Base-by-base conservation (phyloP, 1,284 basidiomycete species). In the Cutaneotrichosporon spelunceum region DNA sequence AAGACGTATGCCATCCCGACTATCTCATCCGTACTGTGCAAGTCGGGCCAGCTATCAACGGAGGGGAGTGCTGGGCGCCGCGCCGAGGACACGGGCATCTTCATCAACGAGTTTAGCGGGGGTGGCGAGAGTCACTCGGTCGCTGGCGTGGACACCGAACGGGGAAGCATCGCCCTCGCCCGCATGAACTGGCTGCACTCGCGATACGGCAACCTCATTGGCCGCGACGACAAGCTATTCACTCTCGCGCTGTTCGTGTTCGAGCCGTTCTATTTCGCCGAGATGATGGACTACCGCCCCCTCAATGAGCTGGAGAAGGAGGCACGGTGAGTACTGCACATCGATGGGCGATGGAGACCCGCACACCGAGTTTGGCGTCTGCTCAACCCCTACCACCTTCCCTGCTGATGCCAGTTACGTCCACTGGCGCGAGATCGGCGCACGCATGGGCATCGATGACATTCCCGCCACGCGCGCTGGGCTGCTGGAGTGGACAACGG, bases 351-450 rank as follows among this genome's bases (percentile, higher is more conserved):
- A 26, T 21, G 13, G 26, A 5, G 16, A 10, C 26, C 6, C 3
- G 39, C 16, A 7, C n/a, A 16, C 19, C 19, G 8, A 3, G 19
- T 42, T 42, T n/a, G n/a, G n/a, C 39, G 19, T 42, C 39, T 16
- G 6, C 4, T 16, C 19, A 7, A 6, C 16, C 19, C 39, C 16
- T 19, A 19, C 34, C 24, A 4, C 8, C 23, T 33, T 23, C 39
- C 21, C 34, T 19, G 48, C 57, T 62, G 48, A 56, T 39, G 14
- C 2, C 50, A 63, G 62, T 19, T 65, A 65, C 50, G 52, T 65
- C 29, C 53, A 59, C 52, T 65, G 63, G 63, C 63, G 63, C 47
- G 63, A 65, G 44, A 52, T 65, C 21, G 63, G 63, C n/a, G 63
- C 63, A 3, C 63, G 63, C 21, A 65, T 65, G 63, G 57, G 55